Base-by-base conservation (phyloP, 148 eudicot species). In the Chenopodium suecicum region DNA sequence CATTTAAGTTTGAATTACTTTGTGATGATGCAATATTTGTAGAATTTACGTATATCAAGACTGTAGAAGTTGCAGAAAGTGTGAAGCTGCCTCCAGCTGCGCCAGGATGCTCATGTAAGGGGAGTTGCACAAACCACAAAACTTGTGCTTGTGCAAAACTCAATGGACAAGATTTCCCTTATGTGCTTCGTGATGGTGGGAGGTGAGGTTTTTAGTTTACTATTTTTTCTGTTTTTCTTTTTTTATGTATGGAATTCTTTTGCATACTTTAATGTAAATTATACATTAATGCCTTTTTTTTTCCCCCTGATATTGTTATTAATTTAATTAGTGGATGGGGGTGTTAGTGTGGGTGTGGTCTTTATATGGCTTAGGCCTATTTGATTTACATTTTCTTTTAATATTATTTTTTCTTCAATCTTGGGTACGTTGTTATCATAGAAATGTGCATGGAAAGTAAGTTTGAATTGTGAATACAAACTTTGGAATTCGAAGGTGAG, bases 91-190 rank as follows among this genome's bases (percentile, higher is more conserved):
- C 90, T 32, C 77, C 86, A 27, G 67, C 54, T 76, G 82, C 83
- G 3, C 25, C 68, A 58, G 90, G 90, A 41, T 88, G 90, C 71
- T 44, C 56, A 20, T 88, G 90, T 31, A 74, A 80, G 69, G 88
- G 88, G 20, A 73, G 69, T 13, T 88, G 90, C 77, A 79, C 82
- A 34, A 82, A 86, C 73, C 81, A 84, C 66, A 79, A 52, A n/a
- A 79, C 82, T 63, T 88, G 90, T 84, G 90, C 85, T 19, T 88
- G 90, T 84, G 90, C 90, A 64, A 88, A 68, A 82, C 85, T 84
- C 48, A 88, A 88, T 73, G 90, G 90, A 37, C 58, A 74, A 19
- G 87, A 88, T 67, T 88, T 88, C 47, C 90, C 90, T 0, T 88
- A 88, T 80, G 90, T 88, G 25, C 80, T 72, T 44, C 75, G 67